Conservation (phyloP, 2,329 filamentous ascomycete genomes). For the Madurella fahalii region DNA sequence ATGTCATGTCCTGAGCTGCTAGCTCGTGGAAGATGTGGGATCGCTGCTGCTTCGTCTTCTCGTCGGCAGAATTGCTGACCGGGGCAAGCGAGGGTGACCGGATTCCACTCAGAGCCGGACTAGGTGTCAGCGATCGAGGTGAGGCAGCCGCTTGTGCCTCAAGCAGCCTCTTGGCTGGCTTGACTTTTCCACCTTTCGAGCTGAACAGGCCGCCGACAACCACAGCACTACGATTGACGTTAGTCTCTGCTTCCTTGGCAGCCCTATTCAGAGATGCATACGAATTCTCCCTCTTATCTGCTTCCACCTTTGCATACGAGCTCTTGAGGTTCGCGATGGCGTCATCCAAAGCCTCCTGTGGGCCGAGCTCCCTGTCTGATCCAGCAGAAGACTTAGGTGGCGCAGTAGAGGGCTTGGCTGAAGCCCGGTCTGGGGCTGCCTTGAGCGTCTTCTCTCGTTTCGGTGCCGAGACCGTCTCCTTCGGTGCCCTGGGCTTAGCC, state of each 20-base stretch:
- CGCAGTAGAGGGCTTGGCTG: conserved; percentile 8
- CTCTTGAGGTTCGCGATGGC: conserved; percentile 46
- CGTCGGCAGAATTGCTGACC: conserved; percentile 48
- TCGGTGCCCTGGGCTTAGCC: conserved; percentile 31
- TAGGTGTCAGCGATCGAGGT: conserved; percentile 47
- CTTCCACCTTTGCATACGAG: conserved; percentile 40
- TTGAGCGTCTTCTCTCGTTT: conserved; percentile 10
- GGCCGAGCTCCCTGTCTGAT: conserved; percentile 9
- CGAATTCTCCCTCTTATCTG: conserved; percentile 44
- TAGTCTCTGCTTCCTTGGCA: conserved; percentile 23
- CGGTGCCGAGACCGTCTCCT: conserved; percentile 26
- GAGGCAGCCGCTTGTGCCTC: conserved; percentile 37
- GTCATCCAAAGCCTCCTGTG: conserved; percentile 19
- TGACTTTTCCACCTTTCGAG: conserved; percentile 27
- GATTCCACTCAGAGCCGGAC: conserved; percentile 52
- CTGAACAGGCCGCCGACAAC: conserved; percentile 31
- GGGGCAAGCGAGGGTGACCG: conserved; percentile 52
- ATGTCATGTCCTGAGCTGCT: conserved; percentile 49
- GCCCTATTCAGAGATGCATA: conserved; percentile 29
- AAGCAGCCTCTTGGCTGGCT: conserved; percentile 41
- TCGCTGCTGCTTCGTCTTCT: conserved; percentile 40
- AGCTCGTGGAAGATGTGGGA: conserved; percentile 57
- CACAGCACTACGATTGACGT: conserved; percentile 36
- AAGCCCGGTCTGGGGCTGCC: conserved; percentile 15
- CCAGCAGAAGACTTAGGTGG: conserved; percentile 8